phyloP scores from a whole-genome alignment of 2,329 filamentous ascomycete species.

The Colletotrichum ledebouriae region DNA sequence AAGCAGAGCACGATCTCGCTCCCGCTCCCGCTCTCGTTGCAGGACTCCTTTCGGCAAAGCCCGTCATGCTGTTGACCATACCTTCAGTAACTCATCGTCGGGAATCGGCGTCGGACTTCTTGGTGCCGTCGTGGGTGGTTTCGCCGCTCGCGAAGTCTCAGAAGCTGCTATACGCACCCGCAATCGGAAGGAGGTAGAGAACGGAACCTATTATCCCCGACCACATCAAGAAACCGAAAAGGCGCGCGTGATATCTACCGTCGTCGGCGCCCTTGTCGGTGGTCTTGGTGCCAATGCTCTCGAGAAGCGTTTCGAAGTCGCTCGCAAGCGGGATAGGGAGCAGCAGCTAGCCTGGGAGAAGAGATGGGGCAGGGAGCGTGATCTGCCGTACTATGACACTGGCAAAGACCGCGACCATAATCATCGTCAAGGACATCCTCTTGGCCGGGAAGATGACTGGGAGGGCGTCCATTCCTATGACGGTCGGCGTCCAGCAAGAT shows the following conservation, averaged over 20 bases:
- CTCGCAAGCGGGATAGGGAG: constrained; percentile 51
- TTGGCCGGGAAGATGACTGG: constrained; percentile 46
- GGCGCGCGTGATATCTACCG: constrained; percentile 60
- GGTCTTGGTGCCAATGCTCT: constrained; percentile 67
- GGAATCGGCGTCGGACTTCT: constrained; percentile 66
- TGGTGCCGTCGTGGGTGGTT: constrained; percentile 67
- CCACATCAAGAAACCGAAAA: constrained; percentile 47
- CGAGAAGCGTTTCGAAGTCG: constrained; percentile 58
- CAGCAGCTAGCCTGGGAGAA: constrained; percentile 52
- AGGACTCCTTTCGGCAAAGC: constrained; percentile 57
- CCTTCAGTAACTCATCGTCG: constrained; percentile 62
- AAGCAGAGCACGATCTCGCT: constrained; percentile 42
- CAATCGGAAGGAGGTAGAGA: constrained; percentile 37
- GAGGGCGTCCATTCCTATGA: constrained; percentile 43
- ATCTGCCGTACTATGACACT: constrained; percentile 47
- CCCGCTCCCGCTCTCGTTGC: constrained; percentile 48
- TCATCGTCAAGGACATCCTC: constrained; percentile 43
- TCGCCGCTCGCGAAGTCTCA: constrained; percentile 64
- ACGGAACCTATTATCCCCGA: constrained; percentile 31
- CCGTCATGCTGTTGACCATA: constrained; percentile 57
- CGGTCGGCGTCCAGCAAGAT: constrained; percentile 29
- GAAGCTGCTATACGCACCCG: constrained; percentile 55
- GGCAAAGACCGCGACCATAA: constrained; percentile 37
- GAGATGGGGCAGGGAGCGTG: constrained; percentile 49
- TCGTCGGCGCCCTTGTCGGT: constrained; percentile 68